Percentiles rank a stretch among this genome's conserved stretches.
Conservation (phyloP, 2,329 filamentous ascomycete species). For the Penicillium sp. region DNA sequence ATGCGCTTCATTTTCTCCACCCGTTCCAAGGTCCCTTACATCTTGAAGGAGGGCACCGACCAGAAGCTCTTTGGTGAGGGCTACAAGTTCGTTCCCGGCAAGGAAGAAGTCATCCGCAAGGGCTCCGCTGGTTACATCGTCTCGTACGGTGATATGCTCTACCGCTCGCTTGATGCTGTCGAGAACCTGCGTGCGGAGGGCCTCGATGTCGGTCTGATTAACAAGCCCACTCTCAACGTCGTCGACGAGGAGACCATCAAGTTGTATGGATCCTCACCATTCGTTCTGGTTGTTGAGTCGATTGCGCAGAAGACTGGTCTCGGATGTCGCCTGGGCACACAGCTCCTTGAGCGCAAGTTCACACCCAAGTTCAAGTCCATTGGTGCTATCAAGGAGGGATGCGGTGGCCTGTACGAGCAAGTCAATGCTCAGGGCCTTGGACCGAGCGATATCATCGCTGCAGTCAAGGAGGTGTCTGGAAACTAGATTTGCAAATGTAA, state of each 20-base stretch:
- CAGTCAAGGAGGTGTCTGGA: constrained; percentile 22
- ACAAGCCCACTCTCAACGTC: constrained; percentile 35
- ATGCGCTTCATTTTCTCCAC: constrained; percentile 35
- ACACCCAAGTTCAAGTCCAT: constrained; percentile 33
- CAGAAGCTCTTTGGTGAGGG: constrained; percentile 30
- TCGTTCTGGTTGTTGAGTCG: constrained; percentile 34
- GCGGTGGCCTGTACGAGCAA: constrained; percentile 34
- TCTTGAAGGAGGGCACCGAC: constrained; percentile 31
- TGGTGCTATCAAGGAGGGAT: constrained; percentile 33
- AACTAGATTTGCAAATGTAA: constrained; percentile 12
- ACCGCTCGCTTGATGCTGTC: constrained; percentile 35
- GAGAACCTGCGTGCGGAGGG: constrained; percentile 31
- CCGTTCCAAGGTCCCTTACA: constrained; percentile 33
- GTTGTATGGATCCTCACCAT: constrained; percentile 30
- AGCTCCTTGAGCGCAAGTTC: constrained; percentile 31
- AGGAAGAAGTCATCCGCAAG: constrained; percentile 33
- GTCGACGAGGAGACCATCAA: constrained; percentile 34
- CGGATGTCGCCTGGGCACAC: constrained; percentile 31
- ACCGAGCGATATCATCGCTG: constrained; percentile 29
- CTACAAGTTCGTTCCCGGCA: constrained; percentile 32
- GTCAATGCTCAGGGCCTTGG: constrained; percentile 32
- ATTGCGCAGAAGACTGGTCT: constrained; percentile 36
- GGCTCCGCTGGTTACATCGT: constrained; percentile 34
- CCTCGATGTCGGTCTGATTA: constrained; percentile 33
- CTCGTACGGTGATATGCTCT: constrained; percentile 36